A percentile compares a stretch with the other conserved stretches of the same genome.
Evolutionary conservation across 352 stramenopile genomes (phyloP).

Genomic region (Phytopythium cucurbitacearum): DNA sequence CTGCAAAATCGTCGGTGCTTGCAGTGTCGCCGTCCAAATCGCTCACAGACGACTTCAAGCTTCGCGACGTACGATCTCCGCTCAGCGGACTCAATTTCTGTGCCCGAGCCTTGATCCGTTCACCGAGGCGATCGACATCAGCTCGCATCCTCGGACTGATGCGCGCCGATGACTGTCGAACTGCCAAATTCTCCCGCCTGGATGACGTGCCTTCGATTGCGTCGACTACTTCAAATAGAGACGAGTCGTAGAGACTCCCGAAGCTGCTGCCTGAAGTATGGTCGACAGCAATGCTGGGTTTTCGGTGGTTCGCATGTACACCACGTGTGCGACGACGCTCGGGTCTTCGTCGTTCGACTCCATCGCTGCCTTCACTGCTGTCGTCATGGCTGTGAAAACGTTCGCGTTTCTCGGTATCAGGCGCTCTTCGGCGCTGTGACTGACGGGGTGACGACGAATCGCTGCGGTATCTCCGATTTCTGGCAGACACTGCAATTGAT

Average conservation of each 20-base stretch:
- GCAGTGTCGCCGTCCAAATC: constrained; percentile 3
- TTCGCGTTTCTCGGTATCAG: background rate
- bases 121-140: constrained; percentile 13
- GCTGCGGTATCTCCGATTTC: background rate
- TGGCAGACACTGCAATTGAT: too few species aligned
- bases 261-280: constrained; percentile 7
- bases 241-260: constrained; percentile 34
- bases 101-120: constrained; percentile 25
- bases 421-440: too few species aligned
- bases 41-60: too few species aligned
- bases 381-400: background rate
- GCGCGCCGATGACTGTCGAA: background rate
- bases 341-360: background rate
- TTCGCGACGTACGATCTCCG: background rate
- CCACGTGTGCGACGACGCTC: background rate
- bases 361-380: background rate
- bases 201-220: constrained; percentile 20
- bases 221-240: constrained; percentile 42
- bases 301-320: background rate
- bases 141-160: constrained; percentile 1
- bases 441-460: background rate
- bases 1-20: constrained; percentile 25
- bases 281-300: background rate
- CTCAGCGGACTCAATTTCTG: background rate
- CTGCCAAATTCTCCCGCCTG: too few species aligned